Conservation (phyloP, 106 monocot species). For the Dioscorea zingiberensis region DNA sequence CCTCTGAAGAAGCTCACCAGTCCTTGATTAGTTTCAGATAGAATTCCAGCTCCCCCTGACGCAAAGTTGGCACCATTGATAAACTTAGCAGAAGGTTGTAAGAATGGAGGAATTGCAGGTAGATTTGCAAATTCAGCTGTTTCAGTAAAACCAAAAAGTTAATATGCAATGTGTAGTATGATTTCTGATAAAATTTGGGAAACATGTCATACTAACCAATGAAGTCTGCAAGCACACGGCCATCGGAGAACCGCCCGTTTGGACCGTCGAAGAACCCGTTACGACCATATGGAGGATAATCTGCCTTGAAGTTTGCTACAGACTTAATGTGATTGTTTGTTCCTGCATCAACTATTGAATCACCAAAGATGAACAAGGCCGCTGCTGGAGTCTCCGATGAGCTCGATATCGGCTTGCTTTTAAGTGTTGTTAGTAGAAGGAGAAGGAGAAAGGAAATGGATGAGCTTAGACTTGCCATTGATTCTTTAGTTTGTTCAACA, state of each 20-base stretch:
- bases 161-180: background rate
- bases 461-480: too few relatives aligned
- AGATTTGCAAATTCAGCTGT: conserved; percentile 25
- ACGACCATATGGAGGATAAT: conserved; percentile 6
- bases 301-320: background rate
- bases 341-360: conserved; percentile 12
- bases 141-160: background rate
- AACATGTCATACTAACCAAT: conserved; percentile 1
- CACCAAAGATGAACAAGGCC: conserved; percentile 23
- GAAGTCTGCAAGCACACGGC: conserved; percentile 14
- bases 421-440: too few relatives aligned
- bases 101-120: conserved; percentile 22
- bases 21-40: conserved; percentile 28
- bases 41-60: conserved; percentile 30
- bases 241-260: conserved; percentile 9
- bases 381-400: background rate
- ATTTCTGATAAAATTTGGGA: too few relatives aligned
- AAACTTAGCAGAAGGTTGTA: conserved; percentile 21
- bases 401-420: background rate
- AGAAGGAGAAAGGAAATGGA: too few relatives aligned
- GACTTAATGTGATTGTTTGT: conserved; percentile 21
- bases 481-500: too few relatives aligned
- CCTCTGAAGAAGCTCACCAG: conserved; percentile 6
- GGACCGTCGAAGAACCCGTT: conserved; percentile 10
- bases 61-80: conserved; percentile 28